Base-by-base conservation (phyloP, 2,329 filamentous ascomycete species). In the Fusarium continuum region DNA sequence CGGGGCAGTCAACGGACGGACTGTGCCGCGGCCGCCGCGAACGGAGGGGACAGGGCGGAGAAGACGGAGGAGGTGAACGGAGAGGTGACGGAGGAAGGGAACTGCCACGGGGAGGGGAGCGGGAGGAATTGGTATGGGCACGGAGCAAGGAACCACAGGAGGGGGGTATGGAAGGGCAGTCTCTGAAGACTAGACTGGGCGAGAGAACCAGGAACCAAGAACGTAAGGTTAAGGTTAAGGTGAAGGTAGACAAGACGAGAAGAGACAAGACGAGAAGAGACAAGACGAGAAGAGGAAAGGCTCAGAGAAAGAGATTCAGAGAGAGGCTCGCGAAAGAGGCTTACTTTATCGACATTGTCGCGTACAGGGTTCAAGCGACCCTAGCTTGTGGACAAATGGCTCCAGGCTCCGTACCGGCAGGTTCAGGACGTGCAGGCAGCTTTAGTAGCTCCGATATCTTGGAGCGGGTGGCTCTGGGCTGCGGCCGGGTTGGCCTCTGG, bases 291-390 rank as follows among this genome's bases (percentile, higher is more conserved):
- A 62, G 50, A 68, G 52, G 60, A 63, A 55, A 66, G 61, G 54
- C 61, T 63, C 54, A 61, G 53, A 56, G 66, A 57, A 55, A 62
- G 52, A 49, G 54, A 63, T 60, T 60, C 45, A 54, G 43, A 58
- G 68, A 61, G 68, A 66, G 64, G 59, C 59, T 70, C 68, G 71
- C 65, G 60, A 68, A 70, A 61, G 68, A 73, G 72, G 78, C 79
- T 79, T 78, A 83, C 81, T 83, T 83, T 81, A 83, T 82, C 74
- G 81, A 83, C 81, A 83, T 83, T 73, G 72, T 79, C 70, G 72
- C 68, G 59, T 72, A 72, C 70, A 74, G 70, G 72, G 74, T 74
- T 73, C 67, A 67, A 68, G 63, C 66, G 72, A 74, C 72, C 73
- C 72, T 71, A 72, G 73, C 68, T 72, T 65, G 61, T 67, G 63